Evolutionary conservation across 2,329 filamentous ascomycete genomes (phyloP), one percentile per base, ranked within the genome.

Genomic region (Leptographium radiaticola): DNA sequence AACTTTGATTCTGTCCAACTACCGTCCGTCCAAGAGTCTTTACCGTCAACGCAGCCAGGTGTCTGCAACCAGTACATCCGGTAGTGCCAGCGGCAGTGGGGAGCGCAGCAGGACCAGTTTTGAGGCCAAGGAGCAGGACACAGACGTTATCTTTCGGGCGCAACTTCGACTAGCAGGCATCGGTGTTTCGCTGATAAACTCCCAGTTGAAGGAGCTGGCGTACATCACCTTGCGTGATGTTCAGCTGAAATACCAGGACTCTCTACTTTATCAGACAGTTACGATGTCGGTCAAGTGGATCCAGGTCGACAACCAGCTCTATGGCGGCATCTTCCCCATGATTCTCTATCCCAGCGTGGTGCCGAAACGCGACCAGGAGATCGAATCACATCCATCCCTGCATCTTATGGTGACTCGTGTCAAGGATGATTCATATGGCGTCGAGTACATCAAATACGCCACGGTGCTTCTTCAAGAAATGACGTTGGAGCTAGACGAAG

Each of bases 361-460:
- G 16, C 91, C 93, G 0, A 97, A 97, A 76, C 93, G 89, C 59
- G 89, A 89, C 39, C 90, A 93, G 64, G 93, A 98, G 68, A 93
- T 95, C 65, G 93, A 97, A 59, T 86, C 90, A 1, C 93, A 97
- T 69, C 93, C 93, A 0, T 97, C 94, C 53, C 80, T 98, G 65
- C 90, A 96, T 63, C 83, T 84, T 15, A 91, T 90, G 76, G 76
- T 96, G 53, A 96, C 91, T 12, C 80, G 89, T 34, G 91, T 98
- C 66, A 98, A 98, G 72, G 93, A 98, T 63, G 91, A 98, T 64
- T 95, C 90, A 1, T 98, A 97, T 64, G 93, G 93, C 62, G 93
- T 98, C 25, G 74, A 96, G 11, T 98, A 98, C 69, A 90, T 98
- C 76, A 98, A 98, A 68, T 98, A 98, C 67, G 91, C 93, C 25